Percentiles rank a stretch among this genome's conserved stretches.
phyloP scores from a whole-genome alignment of 352 stramenopile genomes.

The Nothophytophthora sp. region DNA sequence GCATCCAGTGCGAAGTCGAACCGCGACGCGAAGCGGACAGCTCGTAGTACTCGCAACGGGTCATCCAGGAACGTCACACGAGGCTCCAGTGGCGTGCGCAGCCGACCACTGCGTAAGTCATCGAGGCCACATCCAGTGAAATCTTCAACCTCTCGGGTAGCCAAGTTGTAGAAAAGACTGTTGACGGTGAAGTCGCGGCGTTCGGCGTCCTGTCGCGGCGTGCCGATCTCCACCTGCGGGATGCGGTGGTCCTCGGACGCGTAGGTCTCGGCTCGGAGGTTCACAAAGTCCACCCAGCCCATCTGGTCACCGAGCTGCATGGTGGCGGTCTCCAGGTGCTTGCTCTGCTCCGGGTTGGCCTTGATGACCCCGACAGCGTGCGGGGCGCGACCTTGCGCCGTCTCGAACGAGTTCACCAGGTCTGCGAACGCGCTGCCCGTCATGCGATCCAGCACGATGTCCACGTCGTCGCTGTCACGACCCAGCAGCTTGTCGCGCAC shows the following conservation, averaged over 20 bases:
- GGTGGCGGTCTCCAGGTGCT: slow-evolving; percentile 98
- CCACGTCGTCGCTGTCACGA: slow-evolving; percentile 93
- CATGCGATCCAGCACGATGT: slow-evolving; percentile 98
- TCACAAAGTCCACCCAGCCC: slow-evolving; percentile 97
- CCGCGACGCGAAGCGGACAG: slow-evolving; percentile 96
- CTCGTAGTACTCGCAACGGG: slow-evolving; percentile 94
- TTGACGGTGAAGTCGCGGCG: slow-evolving; percentile 99
- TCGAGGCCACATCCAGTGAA: slow-evolving; percentile 90
- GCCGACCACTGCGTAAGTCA: slow-evolving; percentile 89
- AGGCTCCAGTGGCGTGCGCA: slow-evolving; percentile 95
- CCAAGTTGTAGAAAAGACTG: slow-evolving; percentile 99
- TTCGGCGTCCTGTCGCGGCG: slow-evolving; percentile 85
- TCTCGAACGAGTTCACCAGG: slow-evolving; percentile 69
- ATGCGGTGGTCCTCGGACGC: slow-evolving; percentile 71
- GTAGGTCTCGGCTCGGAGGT: slow-evolving; percentile 97
- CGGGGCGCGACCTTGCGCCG: slow-evolving; percentile 44
- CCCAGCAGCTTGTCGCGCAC: slow-evolving; percentile 98
- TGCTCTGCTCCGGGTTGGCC: slow-evolving; percentile 93
- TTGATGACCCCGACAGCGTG: slow-evolving; percentile 74
- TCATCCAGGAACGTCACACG: slow-evolving; percentile 97
- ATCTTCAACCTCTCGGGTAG: slow-evolving; percentile 94
- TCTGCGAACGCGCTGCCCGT: slow-evolving; percentile 94
- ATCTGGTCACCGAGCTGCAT: slow-evolving; percentile 92
- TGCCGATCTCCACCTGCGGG: slow-evolving; percentile 70
- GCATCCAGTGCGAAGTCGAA: slow-evolving; percentile 93